Base-by-base conservation (phyloP, 2,329 filamentous ascomycete species). In the Paracoccidioides lutzii region DNA sequence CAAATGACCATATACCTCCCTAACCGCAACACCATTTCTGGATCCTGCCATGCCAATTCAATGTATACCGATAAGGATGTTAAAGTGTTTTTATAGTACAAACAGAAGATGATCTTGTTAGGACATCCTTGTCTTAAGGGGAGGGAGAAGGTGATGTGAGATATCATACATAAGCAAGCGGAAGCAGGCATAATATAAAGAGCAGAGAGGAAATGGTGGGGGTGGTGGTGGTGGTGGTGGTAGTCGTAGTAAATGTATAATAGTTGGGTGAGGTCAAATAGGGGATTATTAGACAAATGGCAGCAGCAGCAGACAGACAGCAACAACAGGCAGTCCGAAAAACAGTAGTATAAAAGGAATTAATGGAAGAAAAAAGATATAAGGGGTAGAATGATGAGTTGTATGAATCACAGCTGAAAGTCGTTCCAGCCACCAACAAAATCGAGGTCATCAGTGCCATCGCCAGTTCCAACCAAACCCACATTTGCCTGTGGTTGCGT, bases 351-450 rank as follows among this genome's bases (percentile, higher is more conserved):
- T 22, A 22, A 52, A 48, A 48, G 32, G 42, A 51, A 42, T 43
- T 57, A 45, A 49, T 43, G 41, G 54, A 56, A 54, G 37, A 44
- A 55, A 58, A 60, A 56, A 56, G 53, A 58, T 53, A 57, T 58
- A 60, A 60, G 58, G 57, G 45, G 54, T 58, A 55, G 49, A 22
- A 45, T 4, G 6, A 45, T 28, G 2, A 9, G 32, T 40, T 32
- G 59, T 61, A 54, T 59, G 58, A 58, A 74, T 77, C 80, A 82
- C 71, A 81, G 77, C 71, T 82, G 79, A 70, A 81, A 76, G 69
- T 83, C 83, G 71, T 87, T 83, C 83, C 88, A 94, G 75, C 87
- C 88, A 78, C 90, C 90, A 83, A 95, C 88, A 85, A 91, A 95
- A 82, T 95, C 90, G 77, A 90, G 75, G 67, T 91, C 87, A 67